These are phyloP conservation scores for Mucor irregularis DNA, from an alignment of 371 early-diverging fungal genomes.

Conservation along the genomic window DNA sequence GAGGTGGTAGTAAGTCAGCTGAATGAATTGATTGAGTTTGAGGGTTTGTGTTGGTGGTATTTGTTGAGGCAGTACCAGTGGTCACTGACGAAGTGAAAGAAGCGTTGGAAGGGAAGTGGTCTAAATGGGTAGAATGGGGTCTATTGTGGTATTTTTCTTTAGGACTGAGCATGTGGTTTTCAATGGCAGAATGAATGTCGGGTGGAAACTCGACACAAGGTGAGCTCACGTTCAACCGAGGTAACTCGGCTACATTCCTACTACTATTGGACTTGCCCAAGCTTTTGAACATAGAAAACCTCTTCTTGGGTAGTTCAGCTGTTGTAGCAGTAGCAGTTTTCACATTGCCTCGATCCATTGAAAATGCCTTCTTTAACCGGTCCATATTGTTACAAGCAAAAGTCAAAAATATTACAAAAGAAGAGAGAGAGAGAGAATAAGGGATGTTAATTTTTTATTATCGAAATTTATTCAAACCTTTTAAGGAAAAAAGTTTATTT, in stretches of 20 bases:
- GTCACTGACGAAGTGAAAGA: background rate
- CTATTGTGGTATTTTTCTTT: background rate
- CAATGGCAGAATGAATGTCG: background rate
- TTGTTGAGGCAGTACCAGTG: background rate
- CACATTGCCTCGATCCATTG: background rate
- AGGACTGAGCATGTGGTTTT: too few species aligned
- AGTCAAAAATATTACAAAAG: too few species aligned
- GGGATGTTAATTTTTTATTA: too few species aligned
- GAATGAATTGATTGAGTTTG: conserved; percentile 8
- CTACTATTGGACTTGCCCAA: too few species aligned
- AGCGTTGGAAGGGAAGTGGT: background rate
- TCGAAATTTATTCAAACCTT: too few species aligned
- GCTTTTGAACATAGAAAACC: conserved; percentile 4
- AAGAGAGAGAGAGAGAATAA: too few species aligned
- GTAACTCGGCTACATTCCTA: background rate
- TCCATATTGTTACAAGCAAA: too few species aligned
- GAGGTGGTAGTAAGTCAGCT: background rate
- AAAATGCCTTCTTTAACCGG: conserved; percentile 6
- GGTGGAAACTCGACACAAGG: background rate
- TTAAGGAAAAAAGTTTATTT: too few species aligned
- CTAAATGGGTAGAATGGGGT: conserved; percentile 1
- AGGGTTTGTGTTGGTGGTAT: background rate
- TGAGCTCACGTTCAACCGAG: background rate
- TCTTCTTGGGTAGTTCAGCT: background rate
- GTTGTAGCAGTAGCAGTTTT: too few species aligned